Percentiles rank a stretch among this genome's conserved stretches.
Evolutionary conservation across 257 asterid species (phyloP).

Genomic region (Fraxinus cuspidata): DNA sequence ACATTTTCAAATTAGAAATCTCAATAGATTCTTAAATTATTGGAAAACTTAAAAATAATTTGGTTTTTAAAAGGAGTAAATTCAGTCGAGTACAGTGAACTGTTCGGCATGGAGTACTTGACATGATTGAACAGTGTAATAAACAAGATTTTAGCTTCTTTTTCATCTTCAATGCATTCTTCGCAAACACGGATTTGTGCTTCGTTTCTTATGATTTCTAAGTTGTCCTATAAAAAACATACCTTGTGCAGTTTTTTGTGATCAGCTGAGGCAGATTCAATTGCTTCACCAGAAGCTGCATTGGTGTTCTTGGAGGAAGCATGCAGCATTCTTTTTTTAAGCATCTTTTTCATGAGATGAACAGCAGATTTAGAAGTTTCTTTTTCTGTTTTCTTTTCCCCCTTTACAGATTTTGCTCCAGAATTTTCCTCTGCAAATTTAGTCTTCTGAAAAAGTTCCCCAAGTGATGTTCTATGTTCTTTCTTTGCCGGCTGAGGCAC

Average conservation of each 20-base stretch:
- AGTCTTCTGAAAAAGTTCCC: constrained; percentile 90
- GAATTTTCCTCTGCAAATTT: constrained; percentile 60
- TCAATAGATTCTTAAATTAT: too few relatives aligned
- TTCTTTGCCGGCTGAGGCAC: constrained; percentile 41
- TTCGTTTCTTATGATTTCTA: background rate
- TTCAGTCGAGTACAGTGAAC: background rate
- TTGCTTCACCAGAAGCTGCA: constrained; percentile 43
- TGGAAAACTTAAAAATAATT: too few relatives aligned
- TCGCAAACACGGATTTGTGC: background rate
- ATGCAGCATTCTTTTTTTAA: constrained; percentile 50
- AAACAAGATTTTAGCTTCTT: background rate
- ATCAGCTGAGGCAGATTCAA: constrained; percentile 62
- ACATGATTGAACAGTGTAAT: background rate
- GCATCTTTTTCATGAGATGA: constrained; percentile 67
- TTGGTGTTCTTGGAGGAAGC: constrained; percentile 44
- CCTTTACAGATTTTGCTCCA: constrained; percentile 48
- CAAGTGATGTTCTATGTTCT: constrained; percentile 80
- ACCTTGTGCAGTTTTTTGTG: constrained; percentile 67
- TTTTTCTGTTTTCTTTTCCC: constrained; percentile 58
- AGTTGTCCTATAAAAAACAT: background rate
- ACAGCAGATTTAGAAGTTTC: constrained; percentile 69
- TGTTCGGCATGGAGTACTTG: background rate
- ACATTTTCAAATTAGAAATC: constrained; percentile 7
- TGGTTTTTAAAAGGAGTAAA: background rate
- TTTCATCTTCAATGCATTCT: background rate